These are phyloP conservation scores for Phytopythium helicoides DNA, from an alignment of 352 stramenopile genomes.

Conservation along the genomic window DNA sequence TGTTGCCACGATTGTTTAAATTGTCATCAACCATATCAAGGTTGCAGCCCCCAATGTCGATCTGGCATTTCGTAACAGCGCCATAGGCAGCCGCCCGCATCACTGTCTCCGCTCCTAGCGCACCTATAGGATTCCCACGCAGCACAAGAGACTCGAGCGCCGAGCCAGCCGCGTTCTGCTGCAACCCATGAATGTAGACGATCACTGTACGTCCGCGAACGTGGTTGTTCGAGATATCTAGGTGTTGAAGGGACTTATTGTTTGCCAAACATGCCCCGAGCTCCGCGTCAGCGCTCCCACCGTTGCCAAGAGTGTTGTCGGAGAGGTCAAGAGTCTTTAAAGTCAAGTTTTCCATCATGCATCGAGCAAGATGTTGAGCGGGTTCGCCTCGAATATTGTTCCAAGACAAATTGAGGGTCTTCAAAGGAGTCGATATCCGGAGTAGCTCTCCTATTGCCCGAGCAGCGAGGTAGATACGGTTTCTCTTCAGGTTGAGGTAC, in stretches of 20 bases:
- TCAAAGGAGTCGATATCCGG: slow-evolving; percentile 54
- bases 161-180: slow-evolving; percentile 35
- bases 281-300: slow-evolving; percentile 59
- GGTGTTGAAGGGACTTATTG: slow-evolving; percentile 56
- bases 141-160: slow-evolving; percentile 49
- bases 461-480: slow-evolving; percentile 65
- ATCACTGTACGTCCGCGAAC: slow-evolving; percentile 57
- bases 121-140: slow-evolving; percentile 69
- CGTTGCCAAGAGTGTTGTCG: slow-evolving; percentile 71
- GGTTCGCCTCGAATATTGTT: slow-evolving; percentile 74
- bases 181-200: slow-evolving; percentile 58
- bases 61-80: slow-evolving; percentile 45
- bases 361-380: slow-evolving; percentile 53
- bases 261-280: slow-evolving; percentile 56
- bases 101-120: slow-evolving; percentile 54
- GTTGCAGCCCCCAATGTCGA: slow-evolving; percentile 68
- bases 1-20: neutral
- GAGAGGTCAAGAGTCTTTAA: slow-evolving; percentile 63
- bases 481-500: slow-evolving; percentile 53
- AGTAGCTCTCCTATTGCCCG: slow-evolving; percentile 57
- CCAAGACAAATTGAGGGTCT: slow-evolving; percentile 65
- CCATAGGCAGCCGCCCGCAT: slow-evolving; percentile 47
- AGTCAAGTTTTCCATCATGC: slow-evolving; percentile 73
- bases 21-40: slow-evolving; percentile 54
- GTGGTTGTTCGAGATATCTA: slow-evolving; percentile 73